These are phyloP conservation scores for Barnettozyma sp. DNA, from an alignment of 805 yeast species.

Conservation along the genomic window DNA sequence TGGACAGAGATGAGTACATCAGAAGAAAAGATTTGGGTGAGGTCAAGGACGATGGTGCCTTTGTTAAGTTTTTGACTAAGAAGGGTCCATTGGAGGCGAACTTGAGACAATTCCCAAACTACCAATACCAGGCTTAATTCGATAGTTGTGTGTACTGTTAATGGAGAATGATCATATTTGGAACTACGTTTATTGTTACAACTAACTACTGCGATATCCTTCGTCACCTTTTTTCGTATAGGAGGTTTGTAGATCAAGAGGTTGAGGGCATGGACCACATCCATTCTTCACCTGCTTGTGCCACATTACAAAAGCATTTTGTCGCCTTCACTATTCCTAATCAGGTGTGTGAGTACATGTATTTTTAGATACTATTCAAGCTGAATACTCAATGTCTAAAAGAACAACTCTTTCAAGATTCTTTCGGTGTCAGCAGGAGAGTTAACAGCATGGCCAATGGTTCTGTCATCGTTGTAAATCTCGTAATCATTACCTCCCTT, in stretches of 20 bases:
- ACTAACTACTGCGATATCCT: no score
- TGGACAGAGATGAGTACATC: slow-evolving; percentile 95
- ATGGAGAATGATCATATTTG: slow-evolving; percentile 6
- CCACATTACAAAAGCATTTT: no score
- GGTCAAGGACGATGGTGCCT: slow-evolving; percentile 99
- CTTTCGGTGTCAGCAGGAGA: slow-evolving; percentile 84
- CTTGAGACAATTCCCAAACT: slow-evolving; percentile 92
- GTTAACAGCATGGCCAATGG: slow-evolving; percentile 91
- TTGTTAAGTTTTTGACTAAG: slow-evolving; percentile 95
- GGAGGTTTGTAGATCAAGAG: not conserved
- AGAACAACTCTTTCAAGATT: slow-evolving; percentile 77
- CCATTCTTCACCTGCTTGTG: not conserved
- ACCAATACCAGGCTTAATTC: slow-evolving; percentile 36
- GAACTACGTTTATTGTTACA: no score
- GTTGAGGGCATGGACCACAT: no score
- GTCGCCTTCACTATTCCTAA: no score
- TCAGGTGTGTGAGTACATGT: no score
- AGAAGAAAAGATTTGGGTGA: slow-evolving; percentile 90
- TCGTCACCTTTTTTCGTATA: not conserved
- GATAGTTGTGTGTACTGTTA: slow-evolving; percentile 9
- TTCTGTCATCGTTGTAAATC: slow-evolving; percentile 86
- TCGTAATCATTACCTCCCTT: slow-evolving; percentile 98
- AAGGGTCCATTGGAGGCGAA: slow-evolving; percentile 92
- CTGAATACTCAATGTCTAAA: slow-evolving; percentile 8
- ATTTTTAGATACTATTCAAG: no score